Percentiles rank a stretch among this genome's conserved stretches.
Conservation (phyloP, 2,329 filamentous ascomycete genomes). For the Pyricularia sp. region DNA sequence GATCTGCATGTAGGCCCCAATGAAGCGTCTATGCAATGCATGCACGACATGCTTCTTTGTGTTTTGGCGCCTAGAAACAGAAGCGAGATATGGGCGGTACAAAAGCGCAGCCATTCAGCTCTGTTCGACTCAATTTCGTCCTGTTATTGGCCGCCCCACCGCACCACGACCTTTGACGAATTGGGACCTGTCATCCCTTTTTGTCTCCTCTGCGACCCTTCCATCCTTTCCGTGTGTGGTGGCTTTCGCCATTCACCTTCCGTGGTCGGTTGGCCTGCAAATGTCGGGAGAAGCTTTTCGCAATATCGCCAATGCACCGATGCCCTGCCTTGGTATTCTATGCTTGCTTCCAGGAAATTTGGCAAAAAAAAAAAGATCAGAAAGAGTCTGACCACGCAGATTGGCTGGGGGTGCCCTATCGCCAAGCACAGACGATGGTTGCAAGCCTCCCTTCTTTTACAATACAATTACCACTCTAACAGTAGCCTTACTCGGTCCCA, state of each 20-base stretch:
- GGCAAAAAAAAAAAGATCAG: neutral
- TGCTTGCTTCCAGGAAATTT: neutral
- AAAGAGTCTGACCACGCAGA: neutral
- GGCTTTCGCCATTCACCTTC: neutral
- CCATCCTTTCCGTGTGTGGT: neutral
- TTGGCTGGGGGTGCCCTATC: neutral
- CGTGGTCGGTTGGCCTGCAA: neutral
- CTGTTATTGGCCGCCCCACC: neutral
- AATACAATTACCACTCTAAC: neutral
- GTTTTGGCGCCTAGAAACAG: neutral
- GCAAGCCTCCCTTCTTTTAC: neutral
- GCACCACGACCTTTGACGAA: neutral
- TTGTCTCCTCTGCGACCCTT: neutral
- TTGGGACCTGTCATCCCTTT: neutral
- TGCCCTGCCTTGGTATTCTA: neutral
- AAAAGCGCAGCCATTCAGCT: neutral
- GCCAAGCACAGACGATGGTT: neutral
- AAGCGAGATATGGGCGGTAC: neutral
- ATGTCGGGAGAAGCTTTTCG: neutral
- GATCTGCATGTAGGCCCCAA: neutral
- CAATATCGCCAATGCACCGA: neutral
- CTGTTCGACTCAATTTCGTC: neutral
- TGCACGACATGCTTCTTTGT: neutral
- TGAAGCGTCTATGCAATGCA: neutral
- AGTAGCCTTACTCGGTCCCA: neutral